Conservation (phyloP, 208 protist species). For the Leishmania tarentolae region DNA sequence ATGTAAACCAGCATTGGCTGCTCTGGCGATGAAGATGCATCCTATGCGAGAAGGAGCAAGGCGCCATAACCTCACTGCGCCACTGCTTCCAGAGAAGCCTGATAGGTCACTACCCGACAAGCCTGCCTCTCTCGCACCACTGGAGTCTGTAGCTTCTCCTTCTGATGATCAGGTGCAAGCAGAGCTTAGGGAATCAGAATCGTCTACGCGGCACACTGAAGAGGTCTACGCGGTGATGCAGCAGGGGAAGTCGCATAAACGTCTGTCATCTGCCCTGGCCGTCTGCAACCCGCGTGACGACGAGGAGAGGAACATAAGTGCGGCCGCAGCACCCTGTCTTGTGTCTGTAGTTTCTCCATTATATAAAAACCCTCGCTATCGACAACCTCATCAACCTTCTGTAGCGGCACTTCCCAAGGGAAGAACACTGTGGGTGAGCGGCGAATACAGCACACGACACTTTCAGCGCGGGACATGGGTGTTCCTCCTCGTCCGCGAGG, state of each 20-base stretch:
- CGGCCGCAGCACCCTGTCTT: background rate
- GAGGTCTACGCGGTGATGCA: background rate
- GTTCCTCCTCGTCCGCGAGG: slow-evolving; percentile 35
- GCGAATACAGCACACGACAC: slow-evolving; percentile 8
- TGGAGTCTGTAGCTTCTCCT: background rate
- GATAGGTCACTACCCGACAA: background rate
- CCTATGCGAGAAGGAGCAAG: too few relatives aligned
- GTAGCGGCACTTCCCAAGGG: too few relatives aligned
- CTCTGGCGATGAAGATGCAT: background rate
- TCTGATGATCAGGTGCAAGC: background rate
- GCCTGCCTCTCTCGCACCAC: background rate
- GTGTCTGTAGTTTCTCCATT: background rate
- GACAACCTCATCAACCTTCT: background rate
- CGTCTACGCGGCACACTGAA: background rate
- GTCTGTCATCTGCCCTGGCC: background rate
- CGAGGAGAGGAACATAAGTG: background rate
- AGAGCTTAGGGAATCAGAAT: background rate
- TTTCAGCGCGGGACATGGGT: slow-evolving; percentile 34
- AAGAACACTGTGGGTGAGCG: background rate
- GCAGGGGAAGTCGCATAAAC: background rate
- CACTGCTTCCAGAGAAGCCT: background rate
- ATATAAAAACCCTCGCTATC: background rate
- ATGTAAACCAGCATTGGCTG: background rate
- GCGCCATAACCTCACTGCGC: background rate
- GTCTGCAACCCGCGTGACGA: too few relatives aligned